Percentiles rank a stretch among this genome's conserved stretches.
Evolutionary conservation across 345 rosid species (phyloP).

Genomic region (Gossypium arboreum): DNA sequence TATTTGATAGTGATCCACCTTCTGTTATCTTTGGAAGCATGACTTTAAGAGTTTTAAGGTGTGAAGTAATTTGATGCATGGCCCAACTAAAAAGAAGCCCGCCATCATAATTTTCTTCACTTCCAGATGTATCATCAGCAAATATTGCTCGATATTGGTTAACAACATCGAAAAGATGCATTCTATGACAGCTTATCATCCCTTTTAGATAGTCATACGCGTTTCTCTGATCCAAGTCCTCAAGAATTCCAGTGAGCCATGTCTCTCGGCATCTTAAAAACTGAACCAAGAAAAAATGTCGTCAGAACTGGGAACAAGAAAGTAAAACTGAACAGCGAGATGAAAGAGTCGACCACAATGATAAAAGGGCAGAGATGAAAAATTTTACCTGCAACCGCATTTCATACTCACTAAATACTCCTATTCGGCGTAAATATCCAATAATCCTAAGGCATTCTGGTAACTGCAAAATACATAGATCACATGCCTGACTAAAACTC

Average conservation of each 20-base stretch:
- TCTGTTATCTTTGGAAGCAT: conserved; percentile 96
- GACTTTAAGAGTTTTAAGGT: conserved; percentile 86
- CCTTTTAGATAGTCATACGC: conserved; percentile 94
- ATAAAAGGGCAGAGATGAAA: neutral
- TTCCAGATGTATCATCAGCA: conserved; percentile 95
- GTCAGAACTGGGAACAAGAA: conserved; percentile 20
- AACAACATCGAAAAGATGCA: conserved; percentile 93
- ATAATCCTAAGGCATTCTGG: conserved; percentile 96
- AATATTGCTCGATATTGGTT: conserved; percentile 96
- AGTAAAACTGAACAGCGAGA: neutral
- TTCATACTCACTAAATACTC: conserved; percentile 91
- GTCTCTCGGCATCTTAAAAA: conserved; percentile 96
- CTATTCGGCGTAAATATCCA: conserved; percentile 92
- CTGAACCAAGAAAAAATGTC: conserved; percentile 38
- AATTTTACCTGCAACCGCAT: conserved; percentile 80
- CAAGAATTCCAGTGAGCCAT: conserved; percentile 96
- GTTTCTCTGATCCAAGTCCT: conserved; percentile 86
- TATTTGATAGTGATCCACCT: conserved; percentile 93
- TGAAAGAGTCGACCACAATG: no score
- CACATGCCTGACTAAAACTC: conserved; percentile 15
- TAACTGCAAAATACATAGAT: conserved; percentile 44
- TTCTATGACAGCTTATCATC: conserved; percentile 81
- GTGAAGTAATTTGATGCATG: conserved; percentile 97
- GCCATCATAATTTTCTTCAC: conserved; percentile 93
- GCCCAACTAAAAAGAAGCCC: conserved; percentile 98